Conservation (phyloP, 345 rosid genomes). For the Fremontodendron californicum region DNA sequence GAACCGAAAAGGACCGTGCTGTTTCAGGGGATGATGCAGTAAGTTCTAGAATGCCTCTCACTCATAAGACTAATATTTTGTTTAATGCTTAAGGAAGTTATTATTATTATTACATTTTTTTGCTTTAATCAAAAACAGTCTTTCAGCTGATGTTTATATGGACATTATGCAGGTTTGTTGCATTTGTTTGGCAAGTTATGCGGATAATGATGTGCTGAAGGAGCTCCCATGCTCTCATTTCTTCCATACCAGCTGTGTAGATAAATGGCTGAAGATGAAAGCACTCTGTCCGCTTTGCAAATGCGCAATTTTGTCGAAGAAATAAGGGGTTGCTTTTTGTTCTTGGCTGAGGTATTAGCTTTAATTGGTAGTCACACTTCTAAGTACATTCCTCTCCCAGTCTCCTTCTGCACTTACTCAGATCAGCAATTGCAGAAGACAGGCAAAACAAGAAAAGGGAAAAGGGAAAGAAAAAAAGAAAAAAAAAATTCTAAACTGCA, state of each 20-base stretch:
- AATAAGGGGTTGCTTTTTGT: neutral
- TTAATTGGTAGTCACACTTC: neutral
- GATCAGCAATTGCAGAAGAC: neutral
- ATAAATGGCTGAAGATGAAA: conserved; percentile 30
- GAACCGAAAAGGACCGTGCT: conserved; percentile 19
- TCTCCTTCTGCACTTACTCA: neutral
- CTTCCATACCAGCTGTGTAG: conserved; percentile 25
- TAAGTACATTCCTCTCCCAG: neutral
- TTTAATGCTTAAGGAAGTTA: neutral
- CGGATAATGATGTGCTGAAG: conserved; percentile 22
- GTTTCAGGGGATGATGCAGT: conserved; percentile 25
- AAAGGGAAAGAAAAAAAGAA: neutral
- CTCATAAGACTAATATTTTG: neutral
- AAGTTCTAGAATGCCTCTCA: conserved; percentile 8
- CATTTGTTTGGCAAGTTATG: conserved; percentile 29
- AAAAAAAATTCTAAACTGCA: neutral
- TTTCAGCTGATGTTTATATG: neutral
- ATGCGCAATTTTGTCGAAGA: conserved; percentile 2
- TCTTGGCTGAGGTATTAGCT: too few relatives aligned
- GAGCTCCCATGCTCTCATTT: conserved; percentile 33
- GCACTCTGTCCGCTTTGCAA: conserved; percentile 31
- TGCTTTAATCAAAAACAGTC: neutral
- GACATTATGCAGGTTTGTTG: conserved; percentile 25
- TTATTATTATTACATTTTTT: neutral
- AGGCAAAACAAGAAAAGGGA: neutral